Evolutionary conservation across 768 basidiomycete genomes (phyloP), one percentile per base, ranked within the genome.

Genomic region (Amanita inopinata): DNA sequence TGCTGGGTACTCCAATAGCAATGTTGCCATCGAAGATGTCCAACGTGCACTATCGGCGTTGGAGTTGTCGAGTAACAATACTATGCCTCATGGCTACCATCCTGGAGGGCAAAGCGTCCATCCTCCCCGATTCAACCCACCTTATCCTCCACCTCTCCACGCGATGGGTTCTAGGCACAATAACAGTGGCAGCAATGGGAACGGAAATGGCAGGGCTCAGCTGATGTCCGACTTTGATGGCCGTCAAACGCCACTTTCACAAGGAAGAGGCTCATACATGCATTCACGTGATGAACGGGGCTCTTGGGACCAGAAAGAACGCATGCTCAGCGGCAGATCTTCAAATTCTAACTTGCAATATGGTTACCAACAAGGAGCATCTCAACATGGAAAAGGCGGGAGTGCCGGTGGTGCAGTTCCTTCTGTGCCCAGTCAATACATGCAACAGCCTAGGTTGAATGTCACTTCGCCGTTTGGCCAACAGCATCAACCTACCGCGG

Each of bases 341-440:
- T 85, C 84, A 30, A 87, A 81, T 57, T 70, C 82, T 11, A 89
- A 76, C 55, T 53, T 87, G 40, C 74, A 80, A 46, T 76, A 80
- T 46, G 66, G 69, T 1, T 81, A 81, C 50, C 74, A 74, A 48
- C 68, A 73, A 56, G 61, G 65, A 39, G 54, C 51, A 4, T 55
- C 45, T 36, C 55, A 60, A 33, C 63, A 65, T 43, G 49, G 54
- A 19, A 56, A 56, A 34, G 56, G 57, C 38, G 66, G 61, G 7
- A 51, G 57, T 25, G 52, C 53, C 20, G 62, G 83, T 20, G 82
- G 83, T 4, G 80, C 61, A 36, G 81, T 87, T 5, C 85, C 86
- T 1, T 64, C 78, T 24, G 80, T 88, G 46, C 86, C 86, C 17
- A 56, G 69, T 20, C 84, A 88, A 56, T 87, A 79, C 53, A 63